Conservation (phyloP, 1,139 yeast genomes). For the Scheffersomyces cryptocercus region DNA sequence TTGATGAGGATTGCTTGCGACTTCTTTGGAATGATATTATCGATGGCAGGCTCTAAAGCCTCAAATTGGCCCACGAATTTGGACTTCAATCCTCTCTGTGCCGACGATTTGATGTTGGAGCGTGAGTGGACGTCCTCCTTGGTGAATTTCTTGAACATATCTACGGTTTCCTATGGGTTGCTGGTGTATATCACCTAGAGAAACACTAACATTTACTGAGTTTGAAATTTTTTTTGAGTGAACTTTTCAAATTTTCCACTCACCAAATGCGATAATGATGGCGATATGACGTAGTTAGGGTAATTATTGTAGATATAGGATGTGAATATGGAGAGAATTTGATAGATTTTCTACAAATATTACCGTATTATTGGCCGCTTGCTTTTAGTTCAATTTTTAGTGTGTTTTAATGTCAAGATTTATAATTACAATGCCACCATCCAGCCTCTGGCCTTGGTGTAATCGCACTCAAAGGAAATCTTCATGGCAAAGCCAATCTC, state of each 20-base stretch:
- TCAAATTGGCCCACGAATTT: constrained; percentile 76
- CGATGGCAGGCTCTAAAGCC: constrained; percentile 69
- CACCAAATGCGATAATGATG: too few relatives aligned
- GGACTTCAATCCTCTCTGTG: constrained; percentile 78
- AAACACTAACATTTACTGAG: too few relatives aligned
- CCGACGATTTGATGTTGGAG: constrained; percentile 89
- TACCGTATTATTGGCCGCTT: too few relatives aligned
- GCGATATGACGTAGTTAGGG: too few relatives aligned
- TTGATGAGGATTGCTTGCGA: constrained; percentile 80
- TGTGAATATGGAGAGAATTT: too few relatives aligned
- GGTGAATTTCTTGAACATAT: constrained; percentile 69
- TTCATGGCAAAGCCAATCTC: constrained; percentile 20
- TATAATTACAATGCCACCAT: constrained; percentile 75
- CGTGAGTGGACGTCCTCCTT: constrained; percentile 88
- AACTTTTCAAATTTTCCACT: too few relatives aligned
- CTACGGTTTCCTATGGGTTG: too few relatives aligned
- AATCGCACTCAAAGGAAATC: constrained; percentile 79
- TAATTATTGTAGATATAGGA: too few relatives aligned
- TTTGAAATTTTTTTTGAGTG: too few relatives aligned
- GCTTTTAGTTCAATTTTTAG: too few relatives aligned
- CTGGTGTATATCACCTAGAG: too few relatives aligned
- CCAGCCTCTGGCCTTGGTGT: constrained; percentile 52
- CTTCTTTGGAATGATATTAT: constrained; percentile 86
- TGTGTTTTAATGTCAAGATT: constrained; percentile 48
- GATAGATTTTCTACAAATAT: too few relatives aligned